These are phyloP conservation scores for Phlegmacium glaucopus DNA, from an alignment of 768 basidiomycete genomes.

Conservation along the genomic window DNA sequence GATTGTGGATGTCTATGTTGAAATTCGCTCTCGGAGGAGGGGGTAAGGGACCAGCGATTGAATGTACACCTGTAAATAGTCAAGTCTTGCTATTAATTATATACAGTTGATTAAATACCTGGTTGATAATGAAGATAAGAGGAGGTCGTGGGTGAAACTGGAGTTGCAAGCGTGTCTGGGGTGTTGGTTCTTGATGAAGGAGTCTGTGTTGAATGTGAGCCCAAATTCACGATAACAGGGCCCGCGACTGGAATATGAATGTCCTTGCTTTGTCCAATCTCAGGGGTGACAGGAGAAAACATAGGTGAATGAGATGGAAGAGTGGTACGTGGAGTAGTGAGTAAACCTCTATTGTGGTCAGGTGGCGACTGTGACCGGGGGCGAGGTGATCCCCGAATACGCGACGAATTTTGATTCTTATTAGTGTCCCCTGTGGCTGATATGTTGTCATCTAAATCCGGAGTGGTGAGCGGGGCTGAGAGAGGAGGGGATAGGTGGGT, in stretches of 20 bases:
- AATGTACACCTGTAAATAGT: constrained; percentile 45
- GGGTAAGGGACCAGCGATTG: constrained; percentile 72
- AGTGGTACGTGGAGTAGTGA: constrained; percentile 10
- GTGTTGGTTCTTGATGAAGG: constrained; percentile 19
- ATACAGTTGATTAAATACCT: constrained; percentile 26
- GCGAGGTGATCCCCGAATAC: too few species aligned
- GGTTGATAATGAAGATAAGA: constrained; percentile 61
- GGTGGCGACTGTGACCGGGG: too few species aligned
- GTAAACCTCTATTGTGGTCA: constrained; percentile 7
- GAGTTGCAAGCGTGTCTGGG: constrained; percentile 10
- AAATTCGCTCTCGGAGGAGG: constrained; percentile 61
- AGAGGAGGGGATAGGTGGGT: constrained; percentile 51
- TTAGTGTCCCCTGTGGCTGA: too few species aligned
- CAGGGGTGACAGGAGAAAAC: constrained; percentile 41
- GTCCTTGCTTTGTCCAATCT: constrained; percentile 60
- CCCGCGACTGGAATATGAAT: constrained; percentile 58
- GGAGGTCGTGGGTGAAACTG: constrained; percentile 18
- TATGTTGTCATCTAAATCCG: constrained; percentile 26
- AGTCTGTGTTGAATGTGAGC: constrained; percentile 16
- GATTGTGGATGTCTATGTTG: constrained; percentile 38
- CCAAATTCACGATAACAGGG: constrained; percentile 54
- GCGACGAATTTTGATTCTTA: constrained; percentile 16
- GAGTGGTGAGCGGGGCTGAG: constrained; percentile 48
- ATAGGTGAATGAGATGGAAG: constrained; percentile 32
- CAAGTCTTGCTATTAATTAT: not conserved